Base-by-base conservation (phyloP, 2,329 filamentous ascomycete species). In the Penicillium sp. region DNA sequence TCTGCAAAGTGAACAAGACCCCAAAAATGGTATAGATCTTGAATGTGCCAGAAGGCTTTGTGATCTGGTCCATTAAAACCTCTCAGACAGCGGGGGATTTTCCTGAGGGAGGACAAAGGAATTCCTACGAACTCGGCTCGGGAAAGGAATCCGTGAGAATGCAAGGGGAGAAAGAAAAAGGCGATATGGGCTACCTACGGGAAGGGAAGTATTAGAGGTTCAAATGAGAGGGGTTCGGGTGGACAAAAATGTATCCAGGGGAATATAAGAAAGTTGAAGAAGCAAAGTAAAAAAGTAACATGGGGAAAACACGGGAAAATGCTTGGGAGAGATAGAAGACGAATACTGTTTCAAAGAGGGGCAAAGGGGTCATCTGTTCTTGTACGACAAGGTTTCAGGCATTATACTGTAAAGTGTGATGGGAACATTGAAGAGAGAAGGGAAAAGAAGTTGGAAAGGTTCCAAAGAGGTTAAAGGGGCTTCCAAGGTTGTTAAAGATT, bases 391-490 rank as follows among this genome's bases (percentile, higher is more conserved):
- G 32, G 41, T 38, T 45, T 42, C 45, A 42, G 21, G n/a, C 34
- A 32, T 17, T 13, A 19, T 35, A 44, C 17, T 21, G 22, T 45
- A 6, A 13, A 26, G 34, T 24, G 34, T 32, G 24, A 17, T 7
- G 19, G n/a, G 17, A 17, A 17, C 17, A 17, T 17, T 1, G 19
- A 21, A 34, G 22, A 33, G n/a, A 10, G 4, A 38, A 29, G 35
- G 26, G n/a, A 39, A 32, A 38, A 21, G 41, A 43, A 34, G 29
- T 31, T 31, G 21, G 40, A 4, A 22, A 24, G 15, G 17, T 24
- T 47, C 35, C 32, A 6, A 26, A 35, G 32, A 28, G 43, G 41
- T 48, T 52, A 56, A 52, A 49, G 51, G 38, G 55, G 50, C 28
- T 26, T 15, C 24, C 24, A 26, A 26, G 24, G 24, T 43, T 19